Conservation (phyloP, 305 asterid species). For the Fraxinus xanthoxyloides region DNA sequence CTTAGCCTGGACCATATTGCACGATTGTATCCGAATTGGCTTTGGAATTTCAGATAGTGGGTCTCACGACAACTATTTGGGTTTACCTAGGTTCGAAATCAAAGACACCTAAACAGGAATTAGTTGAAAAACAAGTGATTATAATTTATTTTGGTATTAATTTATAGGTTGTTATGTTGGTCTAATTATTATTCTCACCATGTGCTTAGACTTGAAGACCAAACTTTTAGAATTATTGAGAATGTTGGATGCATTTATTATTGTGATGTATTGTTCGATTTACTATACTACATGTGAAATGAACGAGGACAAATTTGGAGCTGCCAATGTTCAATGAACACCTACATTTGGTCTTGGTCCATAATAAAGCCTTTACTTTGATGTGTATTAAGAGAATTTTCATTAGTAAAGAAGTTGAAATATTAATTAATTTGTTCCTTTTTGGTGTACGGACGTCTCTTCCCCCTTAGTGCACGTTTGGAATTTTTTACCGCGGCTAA, state of each 20-base stretch:
- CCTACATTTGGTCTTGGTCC: conserved; percentile 19
- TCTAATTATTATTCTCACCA: background rate
- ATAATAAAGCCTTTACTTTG: conserved; percentile 13
- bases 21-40: background rate
- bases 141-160: background rate
- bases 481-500: background rate
- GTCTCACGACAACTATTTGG: background rate
- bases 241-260: background rate
- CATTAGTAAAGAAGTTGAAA: background rate
- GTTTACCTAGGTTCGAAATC: background rate
- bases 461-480: background rate
- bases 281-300: background rate
- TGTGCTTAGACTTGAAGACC: background rate
- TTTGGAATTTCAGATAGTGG: background rate
- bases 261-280: background rate
- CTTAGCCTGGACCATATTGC: background rate
- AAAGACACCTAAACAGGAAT: background rate
- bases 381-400: background rate
- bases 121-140: background rate
- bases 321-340: conserved; percentile 38
- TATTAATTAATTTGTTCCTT: background rate
- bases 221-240: background rate
- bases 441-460: background rate
- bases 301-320: conserved; percentile 15
- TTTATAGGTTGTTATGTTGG: background rate